phyloP scores from a whole-genome alignment of 495 filamentous ascomycete species.

The Diplogelasinospora grovesii region DNA sequence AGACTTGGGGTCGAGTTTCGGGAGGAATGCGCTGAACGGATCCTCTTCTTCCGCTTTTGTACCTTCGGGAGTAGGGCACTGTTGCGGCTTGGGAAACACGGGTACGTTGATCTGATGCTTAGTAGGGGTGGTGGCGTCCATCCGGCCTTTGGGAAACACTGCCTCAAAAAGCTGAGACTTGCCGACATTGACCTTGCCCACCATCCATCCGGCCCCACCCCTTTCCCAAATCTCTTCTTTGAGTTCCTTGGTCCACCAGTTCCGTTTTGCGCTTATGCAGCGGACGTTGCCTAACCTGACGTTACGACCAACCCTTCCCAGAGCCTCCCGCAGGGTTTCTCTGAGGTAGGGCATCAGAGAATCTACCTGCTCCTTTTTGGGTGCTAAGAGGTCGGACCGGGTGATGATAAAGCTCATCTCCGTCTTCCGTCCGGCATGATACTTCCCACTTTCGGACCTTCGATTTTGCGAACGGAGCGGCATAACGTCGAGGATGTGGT shows the following conservation, averaged over 20 bases:
- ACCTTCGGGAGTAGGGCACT: neutral
- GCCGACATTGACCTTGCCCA: constrained; percentile 95
- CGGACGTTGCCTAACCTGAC: constrained; percentile 74
- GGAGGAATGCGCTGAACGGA: constrained; percentile 13
- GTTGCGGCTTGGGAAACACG: constrained; percentile 17
- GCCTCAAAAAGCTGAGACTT: constrained; percentile 86
- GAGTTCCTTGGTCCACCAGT: constrained; percentile 82
- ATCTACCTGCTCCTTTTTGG: constrained; percentile 73
- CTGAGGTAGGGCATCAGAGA: constrained; percentile 74
- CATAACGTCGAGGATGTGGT: constrained; percentile 48
- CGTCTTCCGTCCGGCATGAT: constrained; percentile 49
- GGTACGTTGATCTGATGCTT: constrained; percentile 28
- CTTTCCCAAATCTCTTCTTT: constrained; percentile 76
- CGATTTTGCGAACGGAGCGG: constrained; percentile 71
- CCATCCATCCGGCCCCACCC: constrained; percentile 89
- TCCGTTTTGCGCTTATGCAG: constrained; percentile 73
- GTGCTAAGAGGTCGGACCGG: constrained; percentile 75
- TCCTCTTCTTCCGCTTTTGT: constrained; percentile 15
- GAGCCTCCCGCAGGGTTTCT: constrained; percentile 61
- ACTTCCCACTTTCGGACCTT: constrained; percentile 57
- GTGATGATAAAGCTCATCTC: constrained; percentile 88
- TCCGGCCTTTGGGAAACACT: constrained; percentile 77
- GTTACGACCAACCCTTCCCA: constrained; percentile 54
- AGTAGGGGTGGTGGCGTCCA: constrained; percentile 28
- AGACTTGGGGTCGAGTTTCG: too few species aligned